These are phyloP conservation scores for Thraustotheca clavata DNA, from an alignment of 352 stramenopile genomes.

Conservation along the genomic window DNA sequence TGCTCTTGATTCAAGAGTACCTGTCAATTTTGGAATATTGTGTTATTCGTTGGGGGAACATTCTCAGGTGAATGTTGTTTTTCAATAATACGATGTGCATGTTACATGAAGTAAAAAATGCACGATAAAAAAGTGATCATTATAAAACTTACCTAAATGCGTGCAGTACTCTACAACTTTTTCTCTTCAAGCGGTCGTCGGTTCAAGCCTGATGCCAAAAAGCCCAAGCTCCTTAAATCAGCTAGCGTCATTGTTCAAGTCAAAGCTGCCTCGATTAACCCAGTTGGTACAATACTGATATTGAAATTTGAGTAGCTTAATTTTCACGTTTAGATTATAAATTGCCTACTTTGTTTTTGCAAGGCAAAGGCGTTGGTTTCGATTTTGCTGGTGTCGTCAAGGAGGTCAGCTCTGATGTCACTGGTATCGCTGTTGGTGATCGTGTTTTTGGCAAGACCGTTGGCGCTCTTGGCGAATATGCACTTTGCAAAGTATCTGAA, in stretches of 20 bases:
- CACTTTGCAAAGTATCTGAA: slow-evolving; percentile 31
- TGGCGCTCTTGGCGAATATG: slow-evolving; percentile 50
- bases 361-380: slow-evolving; percentile 32
- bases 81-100: no score
- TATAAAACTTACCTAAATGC: neutral
- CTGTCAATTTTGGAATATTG: no score
- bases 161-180: slow-evolving; percentile 13
- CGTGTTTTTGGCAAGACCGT: slow-evolving; percentile 48
- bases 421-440: slow-evolving; percentile 45
- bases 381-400: slow-evolving; percentile 57
- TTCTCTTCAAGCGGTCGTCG: neutral
- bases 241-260: slow-evolving; percentile 18
- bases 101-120: no score
- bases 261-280: slow-evolving; percentile 11
- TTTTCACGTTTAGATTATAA: slow-evolving; percentile 12
- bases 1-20: no score
- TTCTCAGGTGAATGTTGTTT: no score
- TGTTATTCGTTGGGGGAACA: no score
- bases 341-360: slow-evolving; percentile 9
- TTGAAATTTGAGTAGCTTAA: neutral
- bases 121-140: no score
- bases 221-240: neutral
- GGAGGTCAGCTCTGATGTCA: slow-evolving; percentile 36
- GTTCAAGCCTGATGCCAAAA: slow-evolving; percentile 4
- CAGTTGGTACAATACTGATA: neutral